A percentile compares a stretch with the other conserved stretches of the same genome.
Conservation (phyloP, 176 grass and related monocot genomes). For the Dactylis glomerata region DNA sequence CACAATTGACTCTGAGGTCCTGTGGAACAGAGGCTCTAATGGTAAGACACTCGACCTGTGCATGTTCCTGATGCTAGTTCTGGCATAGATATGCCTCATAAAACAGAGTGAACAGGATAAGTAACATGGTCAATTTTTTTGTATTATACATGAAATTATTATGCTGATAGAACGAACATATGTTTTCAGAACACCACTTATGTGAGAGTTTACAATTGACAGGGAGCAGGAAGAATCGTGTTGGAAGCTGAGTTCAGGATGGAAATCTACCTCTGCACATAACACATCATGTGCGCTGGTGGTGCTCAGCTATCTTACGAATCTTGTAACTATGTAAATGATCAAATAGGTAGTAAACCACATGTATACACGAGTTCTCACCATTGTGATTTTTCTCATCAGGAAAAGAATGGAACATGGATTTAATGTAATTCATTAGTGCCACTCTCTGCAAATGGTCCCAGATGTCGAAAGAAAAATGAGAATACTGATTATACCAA, state of each 20-base stretch:
- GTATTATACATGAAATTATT: not conserved
- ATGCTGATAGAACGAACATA: not conserved
- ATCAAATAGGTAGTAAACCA: not conserved
- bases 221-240: slow-evolving; percentile 47
- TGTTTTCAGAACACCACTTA: slow-evolving; percentile 3
- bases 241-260: slow-evolving; percentile 28
- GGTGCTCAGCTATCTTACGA: not conserved
- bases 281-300: not conserved
- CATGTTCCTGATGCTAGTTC: not conserved
- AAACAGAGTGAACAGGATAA: not conserved
- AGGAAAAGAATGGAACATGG: not conserved
- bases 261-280: not conserved
- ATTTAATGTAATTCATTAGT: not conserved
- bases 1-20: slow-evolving; percentile 68
- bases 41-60: slow-evolving; percentile 36
- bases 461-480: slow-evolving; percentile 4
- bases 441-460: not conserved
- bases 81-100: not conserved
- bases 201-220: slow-evolving; percentile 22
- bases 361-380: not conserved
- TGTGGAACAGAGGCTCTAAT: slow-evolving; percentile 69
- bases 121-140: not conserved
- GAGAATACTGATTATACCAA: not conserved
- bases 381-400: not conserved
- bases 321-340: slow-evolving; percentile 14